These are phyloP conservation scores for Aspergillus transmontanensis DNA, from an alignment of 2,329 filamentous ascomycete species.

Conservation along the genomic window DNA sequence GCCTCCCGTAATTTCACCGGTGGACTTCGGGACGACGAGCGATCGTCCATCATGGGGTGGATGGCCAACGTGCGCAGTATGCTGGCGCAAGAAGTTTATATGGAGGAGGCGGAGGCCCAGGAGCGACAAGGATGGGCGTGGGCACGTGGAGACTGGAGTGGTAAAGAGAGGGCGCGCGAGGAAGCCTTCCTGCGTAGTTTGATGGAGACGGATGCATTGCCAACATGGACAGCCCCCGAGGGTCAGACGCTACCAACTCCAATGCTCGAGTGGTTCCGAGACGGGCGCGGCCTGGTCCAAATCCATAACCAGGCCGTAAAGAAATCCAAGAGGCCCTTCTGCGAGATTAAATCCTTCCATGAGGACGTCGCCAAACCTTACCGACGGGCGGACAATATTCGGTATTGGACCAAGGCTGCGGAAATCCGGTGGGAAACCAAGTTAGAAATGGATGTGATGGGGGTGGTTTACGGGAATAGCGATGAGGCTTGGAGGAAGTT, in stretches of 20 bases:
- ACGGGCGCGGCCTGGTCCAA: slow-evolving; percentile 77
- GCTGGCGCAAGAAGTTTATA: slow-evolving; percentile 72
- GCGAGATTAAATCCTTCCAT: slow-evolving; percentile 85
- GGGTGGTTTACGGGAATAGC: slow-evolving; percentile 73
- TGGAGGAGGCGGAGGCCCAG: slow-evolving; percentile 72
- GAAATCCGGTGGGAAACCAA: slow-evolving; percentile 91
- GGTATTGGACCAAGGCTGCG: slow-evolving; percentile 94
- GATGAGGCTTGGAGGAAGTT: slow-evolving; percentile 75
- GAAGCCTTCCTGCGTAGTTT: slow-evolving; percentile 79
- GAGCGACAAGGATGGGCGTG: slow-evolving; percentile 78
- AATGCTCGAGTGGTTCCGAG: slow-evolving; percentile 73
- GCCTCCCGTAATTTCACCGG: slow-evolving; percentile 83
- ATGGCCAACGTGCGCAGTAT: slow-evolving; percentile 76
- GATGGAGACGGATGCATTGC: slow-evolving; percentile 60
- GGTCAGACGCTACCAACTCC: slow-evolving; percentile 55
- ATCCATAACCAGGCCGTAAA: slow-evolving; percentile 88
- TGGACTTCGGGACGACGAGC: slow-evolving; percentile 78
- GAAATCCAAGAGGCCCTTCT: slow-evolving; percentile 83
- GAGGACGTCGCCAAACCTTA: slow-evolving; percentile 95
- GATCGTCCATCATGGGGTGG: slow-evolving; percentile 76
- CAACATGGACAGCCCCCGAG: slow-evolving; percentile 67
- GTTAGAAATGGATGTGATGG: slow-evolving; percentile 81
- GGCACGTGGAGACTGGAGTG: slow-evolving; percentile 77
- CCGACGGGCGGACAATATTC: slow-evolving; percentile 86
- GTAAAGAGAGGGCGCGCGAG: slow-evolving; percentile 75